Evolutionary conservation across 495 filamentous ascomycete species (phyloP), one percentile per base, ranked within the genome.

Genomic region (Mytilinidion resinicola): DNA sequence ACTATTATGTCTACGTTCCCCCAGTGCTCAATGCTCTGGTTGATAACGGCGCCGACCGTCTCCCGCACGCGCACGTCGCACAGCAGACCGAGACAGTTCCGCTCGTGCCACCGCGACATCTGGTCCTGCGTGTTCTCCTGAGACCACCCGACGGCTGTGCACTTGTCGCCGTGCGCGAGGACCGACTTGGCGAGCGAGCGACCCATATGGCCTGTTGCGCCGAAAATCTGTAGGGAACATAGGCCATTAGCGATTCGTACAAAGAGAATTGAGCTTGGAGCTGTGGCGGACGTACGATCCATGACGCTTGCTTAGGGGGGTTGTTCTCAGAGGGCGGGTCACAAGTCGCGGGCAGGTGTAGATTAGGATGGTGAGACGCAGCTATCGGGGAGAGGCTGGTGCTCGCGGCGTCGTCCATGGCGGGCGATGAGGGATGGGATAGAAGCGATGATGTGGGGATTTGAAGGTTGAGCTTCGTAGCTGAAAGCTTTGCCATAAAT

Each of bases 131-230:
- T 86, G 61, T 90, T 88, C 67, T 93, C 88, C 61, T 86, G 84
- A n/a, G 85, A 84, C 34, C 89, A 85, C 5, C 93, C 93, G 3
- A 95, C 91, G 12, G 91, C 89, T 9, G 85, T 82, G 58, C 96
- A 91, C n/a, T 88, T 79, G 65, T 98, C 93, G 57, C 86, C 85
- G 62, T 89, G 84, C 20, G 82, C 75, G n/a, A 97, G 78, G 17
- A 85, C 87, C 35, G 80, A 83, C 60, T 90, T 90, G 46, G 89
- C 88, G 20, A 98, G 82, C 10, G 87, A 92, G 51, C 91, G 88
- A 61, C 93, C 93, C 77, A 97, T 95, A 66, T 98, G 93, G 52
- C 93, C 93, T 4, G 91, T 96, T 42, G 89, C 90, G 43, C 93
- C 93, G 72, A 96, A 98, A 61, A 98, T 79, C 86, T 91, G 54